Conservation (phyloP, 2,329 filamentous ascomycete genomes). For the Pseudopyrenochaeta lycopersici region DNA sequence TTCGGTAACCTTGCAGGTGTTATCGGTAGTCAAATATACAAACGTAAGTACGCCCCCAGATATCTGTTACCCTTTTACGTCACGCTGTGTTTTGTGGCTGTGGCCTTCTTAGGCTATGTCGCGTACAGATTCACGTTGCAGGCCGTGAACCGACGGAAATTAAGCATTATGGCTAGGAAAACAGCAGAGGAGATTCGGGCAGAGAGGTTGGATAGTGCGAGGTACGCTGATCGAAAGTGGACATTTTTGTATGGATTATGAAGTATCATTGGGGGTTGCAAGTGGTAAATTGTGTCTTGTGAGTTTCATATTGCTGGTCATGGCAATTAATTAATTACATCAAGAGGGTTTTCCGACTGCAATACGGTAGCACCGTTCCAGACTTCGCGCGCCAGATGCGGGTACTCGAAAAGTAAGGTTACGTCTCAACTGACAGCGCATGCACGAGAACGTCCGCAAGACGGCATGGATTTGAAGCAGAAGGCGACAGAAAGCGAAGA, state of each 20-base stretch:
- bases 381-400: no score
- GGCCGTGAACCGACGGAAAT: conserved; percentile 20
- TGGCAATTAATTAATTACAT: no score
- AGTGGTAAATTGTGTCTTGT: no score
- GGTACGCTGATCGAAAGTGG: conserved; percentile 35
- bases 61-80: conserved; percentile 31
- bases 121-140: conserved; percentile 29
- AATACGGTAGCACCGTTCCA: no score
- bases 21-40: conserved; percentile 30
- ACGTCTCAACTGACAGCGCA: no score
- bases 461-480: no score
- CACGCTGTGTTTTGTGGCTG: conserved; percentile 32
- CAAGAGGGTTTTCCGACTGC: no score
- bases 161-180: conserved; percentile 15
- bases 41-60: conserved; percentile 22
- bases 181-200: conserved; percentile 22
- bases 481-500: no score
- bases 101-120: conserved; percentile 25
- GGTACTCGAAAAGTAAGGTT: no score
- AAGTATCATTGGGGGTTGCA: background rate
- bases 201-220: conserved; percentile 21
- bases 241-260: conserved; percentile 36
- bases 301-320: no score
- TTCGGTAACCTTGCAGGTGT: conserved; percentile 37
- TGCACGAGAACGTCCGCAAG: no score